Percentiles rank a stretch among this genome's conserved stretches.
phyloP scores from a whole-genome alignment of 148 eudicot species.

The Rhododendron simsii region DNA sequence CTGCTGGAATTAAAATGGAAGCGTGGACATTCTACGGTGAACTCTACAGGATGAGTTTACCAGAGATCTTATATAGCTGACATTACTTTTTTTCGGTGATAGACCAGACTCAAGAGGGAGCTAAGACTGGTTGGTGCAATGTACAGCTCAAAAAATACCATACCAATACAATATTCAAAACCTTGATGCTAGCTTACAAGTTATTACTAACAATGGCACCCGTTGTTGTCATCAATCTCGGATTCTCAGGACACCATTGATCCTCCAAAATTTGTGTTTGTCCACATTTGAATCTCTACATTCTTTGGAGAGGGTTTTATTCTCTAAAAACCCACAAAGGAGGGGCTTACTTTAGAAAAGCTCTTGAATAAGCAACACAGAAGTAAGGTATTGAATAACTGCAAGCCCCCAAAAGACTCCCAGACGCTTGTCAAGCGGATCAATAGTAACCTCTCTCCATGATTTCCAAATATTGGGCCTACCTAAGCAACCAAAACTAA shows the following conservation, averaged over 20 bases:
- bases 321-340: neutral
- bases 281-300: neutral
- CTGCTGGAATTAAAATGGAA: neutral
- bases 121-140: neutral
- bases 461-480: neutral
- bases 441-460: neutral
- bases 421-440: neutral
- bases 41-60: neutral
- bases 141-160: neutral
- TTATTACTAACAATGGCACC: neutral
- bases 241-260: neutral
- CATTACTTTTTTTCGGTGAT: neutral
- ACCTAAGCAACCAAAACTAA: neutral
- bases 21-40: neutral
- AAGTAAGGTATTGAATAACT: neutral
- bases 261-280: neutral
- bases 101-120: neutral
- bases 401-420: neutral
- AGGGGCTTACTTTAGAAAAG: neutral
- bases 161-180: neutral
- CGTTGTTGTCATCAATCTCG: neutral
- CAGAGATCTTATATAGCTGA: neutral
- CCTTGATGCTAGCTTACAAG: neutral
- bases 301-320: neutral
- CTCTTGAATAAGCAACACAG: neutral